Percentiles rank a stretch among this genome's conserved stretches.
phyloP scores from a whole-genome alignment of 805 yeast genomes.

The Candida ponderosae region DNA sequence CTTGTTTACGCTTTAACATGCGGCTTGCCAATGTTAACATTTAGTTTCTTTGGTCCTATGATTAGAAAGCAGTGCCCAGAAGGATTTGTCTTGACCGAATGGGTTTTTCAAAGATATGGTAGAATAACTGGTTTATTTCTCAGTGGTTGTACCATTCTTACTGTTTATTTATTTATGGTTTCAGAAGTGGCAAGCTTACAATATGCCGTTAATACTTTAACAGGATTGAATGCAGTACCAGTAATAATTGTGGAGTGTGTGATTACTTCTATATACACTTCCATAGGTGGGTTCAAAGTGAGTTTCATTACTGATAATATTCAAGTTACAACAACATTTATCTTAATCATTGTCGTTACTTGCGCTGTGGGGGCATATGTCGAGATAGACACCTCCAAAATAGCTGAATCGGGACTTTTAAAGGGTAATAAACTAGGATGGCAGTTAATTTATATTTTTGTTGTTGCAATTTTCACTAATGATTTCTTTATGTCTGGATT shows the following conservation, averaged over 20 bases:
- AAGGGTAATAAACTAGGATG: conserved; percentile 71
- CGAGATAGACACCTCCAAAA: conserved; percentile 46
- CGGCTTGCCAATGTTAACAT: conserved; percentile 77
- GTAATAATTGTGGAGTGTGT: conserved; percentile 79
- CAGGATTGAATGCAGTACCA: conserved; percentile 73
- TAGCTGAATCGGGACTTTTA: conserved; percentile 59
- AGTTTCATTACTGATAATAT: conserved; percentile 82
- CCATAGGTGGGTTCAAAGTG: conserved; percentile 83
- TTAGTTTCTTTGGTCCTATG: conserved; percentile 75
- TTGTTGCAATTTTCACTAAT: conserved; percentile 83
- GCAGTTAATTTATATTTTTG: conserved; percentile 79
- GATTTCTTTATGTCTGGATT: conserved; percentile 88
- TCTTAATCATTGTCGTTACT: conserved; percentile 61
- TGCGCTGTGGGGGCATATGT: conserved; percentile 74
- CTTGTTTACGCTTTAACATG: conserved; percentile 74
- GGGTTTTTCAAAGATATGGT: conserved; percentile 87
- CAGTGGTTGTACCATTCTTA: conserved; percentile 74
- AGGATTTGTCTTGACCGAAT: conserved; percentile 87
- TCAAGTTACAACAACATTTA: conserved; percentile 69
- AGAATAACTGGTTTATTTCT: conserved; percentile 62
- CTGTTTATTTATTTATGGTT: conserved; percentile 80
- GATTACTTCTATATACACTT: conserved; percentile 81
- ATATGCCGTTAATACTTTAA: conserved; percentile 66
- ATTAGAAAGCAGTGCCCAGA: conserved; percentile 75
- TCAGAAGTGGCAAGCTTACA: conserved; percentile 80